Evolutionary conservation across 169 alveolate species (phyloP), one percentile per base, ranked within the genome.

Genomic region (Eimeria brunetti): DNA sequence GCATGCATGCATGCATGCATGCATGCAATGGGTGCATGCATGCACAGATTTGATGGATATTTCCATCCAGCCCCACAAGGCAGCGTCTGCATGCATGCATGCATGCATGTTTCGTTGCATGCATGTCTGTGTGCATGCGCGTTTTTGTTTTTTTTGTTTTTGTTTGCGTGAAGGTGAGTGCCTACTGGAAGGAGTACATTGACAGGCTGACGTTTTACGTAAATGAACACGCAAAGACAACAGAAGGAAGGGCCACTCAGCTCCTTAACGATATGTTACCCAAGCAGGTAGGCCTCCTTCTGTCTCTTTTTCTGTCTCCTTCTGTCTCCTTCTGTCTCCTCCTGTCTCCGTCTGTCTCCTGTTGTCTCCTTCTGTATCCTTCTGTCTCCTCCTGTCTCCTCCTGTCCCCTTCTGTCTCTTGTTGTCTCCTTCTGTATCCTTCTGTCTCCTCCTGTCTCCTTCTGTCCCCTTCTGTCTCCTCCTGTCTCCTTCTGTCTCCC

Each of bases 251-350:
- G 51, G 98, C 99, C 22, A 97, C 97, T 51, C 98, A 98, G 95
- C 94, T 98, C 44, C 97, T 98, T 80, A 96, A 97, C 76, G 99
- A 97, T 83, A 98, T 98, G 99, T 96, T 98, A 49, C 99, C 99
- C 14, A 98, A 97, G 95, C 98, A 98, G 56, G 96, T 94, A 30
- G 27, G 76, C 9, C 51, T 27, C 38, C 18, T 51, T 16, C n/a
- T n/a, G n/a, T n/a, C n/a, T 44, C 20, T 75, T 38, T 12, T 20
- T 75, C 20, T 58, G 69, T 20, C 12, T 58, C 20, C 69, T 58
- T 58, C 69, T 58, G 12, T 20, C 69, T 20, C 69, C 12, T 58
- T 20, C 12, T 20, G 69, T 58, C n/a, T n/a, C n/a, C n/a, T n/a
- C n/a, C n/a, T n/a, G n/a, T n/a, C n/a, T n/a, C n/a, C n/a, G n/a